Evolutionary conservation across 352 stramenopile species (phyloP), one percentile per base, ranked within the genome.

Genomic region (Chrysophaeum taylorii): DNA sequence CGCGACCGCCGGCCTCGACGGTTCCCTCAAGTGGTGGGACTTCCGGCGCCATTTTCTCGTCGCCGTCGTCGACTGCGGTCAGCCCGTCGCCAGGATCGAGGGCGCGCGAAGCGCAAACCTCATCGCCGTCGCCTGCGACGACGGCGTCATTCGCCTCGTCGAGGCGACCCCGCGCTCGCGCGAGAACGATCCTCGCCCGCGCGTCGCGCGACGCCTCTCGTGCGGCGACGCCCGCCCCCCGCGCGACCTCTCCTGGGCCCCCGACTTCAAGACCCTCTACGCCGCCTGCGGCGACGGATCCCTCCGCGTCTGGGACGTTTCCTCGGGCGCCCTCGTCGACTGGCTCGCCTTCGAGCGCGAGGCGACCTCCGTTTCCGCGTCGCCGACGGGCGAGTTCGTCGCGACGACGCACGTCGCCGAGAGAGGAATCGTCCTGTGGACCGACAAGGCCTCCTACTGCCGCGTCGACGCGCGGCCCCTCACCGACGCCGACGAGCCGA

Each of bases 311-410:
- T 97, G 87, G 87, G 93, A 98, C 82, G 82, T 98, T 36, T 89
- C 92, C 7, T 96, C 91, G 31, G 90, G 90, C 70, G 89, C 92
- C 52, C 97, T 91, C 72, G 82, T 97, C 48, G 92, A 97, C 78
- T 97, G 91, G 90, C 70, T 97, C 76, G 81, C 83, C 63, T 98
- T 98, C 82, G 80, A 88, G 37, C 86, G 89, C 79, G 79, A 89
- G 70, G 16, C 81, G 78, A 96, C 91, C 15, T 89, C 89, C 5
- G 72, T 98, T 37, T 87, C 89, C 0, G 80, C 97, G 37, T 96
- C 89, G 16, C 90, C 93, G 5, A 96, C 93, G 23, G 91, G 92
- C 61, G 93, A 98, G 77, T 97, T 96, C 76, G 73, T 98, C 23
- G 89, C 90, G 38, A 98, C 93, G n/a, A 94, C 88, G 12, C 92